Base-by-base conservation (phyloP, 2,329 filamentous ascomycete species). In the Mycogone perniciosa region DNA sequence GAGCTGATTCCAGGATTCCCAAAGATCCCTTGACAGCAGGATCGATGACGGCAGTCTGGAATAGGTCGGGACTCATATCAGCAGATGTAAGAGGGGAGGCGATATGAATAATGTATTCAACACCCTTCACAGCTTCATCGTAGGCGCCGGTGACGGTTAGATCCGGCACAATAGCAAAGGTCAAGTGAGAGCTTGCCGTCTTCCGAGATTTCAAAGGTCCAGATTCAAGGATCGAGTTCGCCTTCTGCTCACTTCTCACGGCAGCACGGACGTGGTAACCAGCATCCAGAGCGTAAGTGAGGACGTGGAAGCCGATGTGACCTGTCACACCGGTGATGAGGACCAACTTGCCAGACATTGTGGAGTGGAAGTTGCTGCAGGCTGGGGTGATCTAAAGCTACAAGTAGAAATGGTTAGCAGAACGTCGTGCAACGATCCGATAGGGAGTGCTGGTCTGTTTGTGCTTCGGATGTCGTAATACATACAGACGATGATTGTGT, bases 101-200 rank as follows among this genome's bases (percentile, higher is more conserved):
- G 9, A 58, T 46, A 46, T 65, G 62, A 20, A 69, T 57, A 49
- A 74, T 63, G 55, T 66, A 68, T 20, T 60, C 61, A 38, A 69
- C 33, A 3, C 62, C 69, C 35, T 66, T 57, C 50, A 71, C 61
- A 11, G 69, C 70, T 31, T 69, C 61, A 31, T 73, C 66, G 47
- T 69, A 74, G 2, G 71, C 71, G n/a, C 62, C 62, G 1, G 60
- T 56, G 4, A 55, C 58, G 0, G 62, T 56, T 30, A 73, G 64
- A 49, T 72, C 69, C 4, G 69, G 66, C 4, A 74, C 65, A 34
- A 68, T 48, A 26, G 58, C 54, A 50, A 59, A 59, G 6, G 55
- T 8, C 41, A 8, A 7, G 26, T 30, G 6, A 29, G 41, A 27
- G 20, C 20, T 20, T 3, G 20, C 20, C 20, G 20, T 20, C 3